These are phyloP conservation scores for Neonothopanus nambi DNA, from an alignment of 1,284 basidiomycete species.

Conservation along the genomic window DNA sequence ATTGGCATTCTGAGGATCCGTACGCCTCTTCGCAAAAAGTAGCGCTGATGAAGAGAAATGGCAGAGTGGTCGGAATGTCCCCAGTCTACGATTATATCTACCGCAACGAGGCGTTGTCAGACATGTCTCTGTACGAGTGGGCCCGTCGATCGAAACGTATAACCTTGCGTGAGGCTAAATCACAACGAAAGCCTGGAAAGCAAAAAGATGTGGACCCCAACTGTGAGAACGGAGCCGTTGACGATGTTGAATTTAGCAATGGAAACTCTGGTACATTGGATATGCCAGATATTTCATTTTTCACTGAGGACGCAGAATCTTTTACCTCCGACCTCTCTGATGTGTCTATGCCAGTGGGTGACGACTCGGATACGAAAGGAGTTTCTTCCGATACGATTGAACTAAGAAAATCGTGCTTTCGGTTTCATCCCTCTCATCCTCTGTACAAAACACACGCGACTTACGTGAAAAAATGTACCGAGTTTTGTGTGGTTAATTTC, in stretches of 20 bases:
- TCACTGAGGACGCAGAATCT: no score
- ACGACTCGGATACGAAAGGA: no score
- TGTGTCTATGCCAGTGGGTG: no score
- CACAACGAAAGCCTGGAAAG: background rate
- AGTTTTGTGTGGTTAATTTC: background rate
- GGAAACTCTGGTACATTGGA: no score
- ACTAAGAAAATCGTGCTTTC: no score
- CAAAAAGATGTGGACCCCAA: background rate
- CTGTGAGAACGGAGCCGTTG: no score
- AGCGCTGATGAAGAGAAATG: background rate
- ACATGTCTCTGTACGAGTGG: constrained; percentile 12
- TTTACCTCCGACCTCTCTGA: no score
- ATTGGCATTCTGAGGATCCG: constrained; percentile 9
- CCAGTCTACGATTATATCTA: constrained; percentile 17
- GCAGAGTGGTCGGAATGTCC: constrained; percentile 2
- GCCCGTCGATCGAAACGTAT: background rate
- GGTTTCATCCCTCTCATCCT: constrained; percentile 2
- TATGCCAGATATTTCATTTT: no score
- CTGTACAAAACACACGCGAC: background rate
- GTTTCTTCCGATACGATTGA: no score
- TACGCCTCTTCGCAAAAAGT: constrained; percentile 7
- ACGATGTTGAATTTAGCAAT: no score
- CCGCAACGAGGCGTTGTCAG: constrained; percentile 9
- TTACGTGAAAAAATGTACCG: background rate
- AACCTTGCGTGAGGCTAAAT: background rate